Evolutionary conservation across 768 basidiomycete genomes (phyloP).

Genomic region (Saitozyma sp.): DNA sequence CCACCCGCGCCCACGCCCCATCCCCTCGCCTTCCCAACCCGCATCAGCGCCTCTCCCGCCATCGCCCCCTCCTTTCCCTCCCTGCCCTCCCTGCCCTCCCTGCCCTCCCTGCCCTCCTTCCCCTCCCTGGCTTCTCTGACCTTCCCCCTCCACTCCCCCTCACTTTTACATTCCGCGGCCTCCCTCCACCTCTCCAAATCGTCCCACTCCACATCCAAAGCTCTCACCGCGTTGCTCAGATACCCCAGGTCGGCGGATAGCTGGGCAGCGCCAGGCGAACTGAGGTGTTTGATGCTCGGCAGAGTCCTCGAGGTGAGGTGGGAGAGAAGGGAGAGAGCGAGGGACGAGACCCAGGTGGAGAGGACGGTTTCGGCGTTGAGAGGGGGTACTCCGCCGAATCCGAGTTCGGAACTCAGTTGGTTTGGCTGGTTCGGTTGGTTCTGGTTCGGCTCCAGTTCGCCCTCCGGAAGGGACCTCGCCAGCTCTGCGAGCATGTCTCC

Average conservation of each 20-base stretch:
- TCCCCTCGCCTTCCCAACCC: conserved; percentile 27
- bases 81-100: too few species aligned
- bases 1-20: conserved; percentile 5
- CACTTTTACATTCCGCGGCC: conserved; percentile 62
- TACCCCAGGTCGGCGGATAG: conserved; percentile 84
- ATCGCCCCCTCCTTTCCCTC: conserved; percentile 12
- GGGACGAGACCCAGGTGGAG: conserved; percentile 85
- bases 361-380: conserved; percentile 68
- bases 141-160: conserved; percentile 51
- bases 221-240: conserved; percentile 82
- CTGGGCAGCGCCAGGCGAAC: conserved; percentile 72
- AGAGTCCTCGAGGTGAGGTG: conserved; percentile 71
- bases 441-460: not conserved
- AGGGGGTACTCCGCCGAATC: conserved; percentile 17
- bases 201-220: conserved; percentile 81
- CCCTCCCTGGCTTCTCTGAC: not conserved
- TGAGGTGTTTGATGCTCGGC: conserved; percentile 67
- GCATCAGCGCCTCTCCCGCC: conserved; percentile 17
- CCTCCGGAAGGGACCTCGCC: conserved; percentile 5
- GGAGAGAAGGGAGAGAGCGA: conserved; percentile 75
- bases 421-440: not conserved
- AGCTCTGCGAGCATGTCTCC: conserved; percentile 52
- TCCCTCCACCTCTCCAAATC: conserved; percentile 79
- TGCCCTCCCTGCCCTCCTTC: too few species aligned
- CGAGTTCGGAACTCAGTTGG: not conserved